A percentile compares a stretch with the other conserved stretches of the same genome.
phyloP scores from a whole-genome alignment of 108 stramenopile species.

The Cafeteria roenbergensis region DNA sequence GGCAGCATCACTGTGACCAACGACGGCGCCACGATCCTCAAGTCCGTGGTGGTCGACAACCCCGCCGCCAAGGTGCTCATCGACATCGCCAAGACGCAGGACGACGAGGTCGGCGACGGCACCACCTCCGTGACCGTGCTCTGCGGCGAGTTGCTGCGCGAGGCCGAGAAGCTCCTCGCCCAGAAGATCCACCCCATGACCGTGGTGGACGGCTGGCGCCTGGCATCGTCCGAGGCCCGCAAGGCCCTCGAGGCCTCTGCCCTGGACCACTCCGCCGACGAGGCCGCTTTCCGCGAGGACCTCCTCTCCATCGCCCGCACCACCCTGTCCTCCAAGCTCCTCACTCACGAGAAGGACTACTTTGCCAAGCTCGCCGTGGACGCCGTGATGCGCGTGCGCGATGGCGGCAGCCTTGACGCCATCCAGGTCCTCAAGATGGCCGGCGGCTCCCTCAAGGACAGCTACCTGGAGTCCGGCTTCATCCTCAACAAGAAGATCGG shows the following conservation, averaged over 20 bases:
- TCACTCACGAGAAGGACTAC: slow-evolving; percentile 87
- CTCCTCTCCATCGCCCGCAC: slow-evolving; percentile 83
- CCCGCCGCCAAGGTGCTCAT: slow-evolving; percentile 94
- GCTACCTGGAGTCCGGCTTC: slow-evolving; percentile 94
- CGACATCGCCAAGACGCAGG: slow-evolving; percentile 88
- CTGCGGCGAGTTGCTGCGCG: slow-evolving; percentile 86
- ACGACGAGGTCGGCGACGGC: slow-evolving; percentile 94
- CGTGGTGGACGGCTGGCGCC: slow-evolving; percentile 87
- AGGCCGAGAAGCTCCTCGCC: slow-evolving; percentile 84
- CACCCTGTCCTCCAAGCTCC: slow-evolving; percentile 84
- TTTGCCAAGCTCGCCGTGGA: slow-evolving; percentile 91
- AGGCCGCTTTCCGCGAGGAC: slow-evolving; percentile 61
- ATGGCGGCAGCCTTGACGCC: slow-evolving; percentile 79
- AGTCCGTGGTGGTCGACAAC: slow-evolving; percentile 79
- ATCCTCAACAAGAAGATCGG: slow-evolving; percentile 87
- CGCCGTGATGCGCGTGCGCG: slow-evolving; percentile 81
- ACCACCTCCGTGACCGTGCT: slow-evolving; percentile 67
- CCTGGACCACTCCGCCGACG: slow-evolving; percentile 43
- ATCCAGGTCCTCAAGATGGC: slow-evolving; percentile 91
- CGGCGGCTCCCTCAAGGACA: slow-evolving; percentile 78
- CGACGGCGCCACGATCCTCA: slow-evolving; percentile 73
- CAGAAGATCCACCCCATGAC: slow-evolving; percentile 94
- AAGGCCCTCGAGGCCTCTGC: slow-evolving; percentile 53
- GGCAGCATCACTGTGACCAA: slow-evolving; percentile 32
- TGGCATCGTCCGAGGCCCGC: slow-evolving; percentile 70